Percentiles rank a stretch among this genome's conserved stretches.
Conservation (phyloP, 768 basidiomycete genomes). For the Tubosaeta sp. region DNA sequence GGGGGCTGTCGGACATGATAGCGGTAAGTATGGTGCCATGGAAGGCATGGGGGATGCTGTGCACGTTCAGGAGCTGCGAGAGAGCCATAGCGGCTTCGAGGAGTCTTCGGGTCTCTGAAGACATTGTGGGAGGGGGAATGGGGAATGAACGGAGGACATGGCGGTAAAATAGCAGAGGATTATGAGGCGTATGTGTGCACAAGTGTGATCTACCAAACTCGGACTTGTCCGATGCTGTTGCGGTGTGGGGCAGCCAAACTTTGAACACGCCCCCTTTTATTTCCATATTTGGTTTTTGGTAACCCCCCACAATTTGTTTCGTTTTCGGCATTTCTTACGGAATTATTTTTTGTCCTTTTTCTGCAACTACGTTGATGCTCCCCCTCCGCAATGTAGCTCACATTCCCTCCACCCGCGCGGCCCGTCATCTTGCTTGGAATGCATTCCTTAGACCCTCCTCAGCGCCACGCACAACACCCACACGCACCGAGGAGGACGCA, state of each 20-base stretch:
- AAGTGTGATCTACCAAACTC: conserved; percentile 26
- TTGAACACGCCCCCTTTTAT: conserved; percentile 1
- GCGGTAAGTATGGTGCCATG: conserved; percentile 73
- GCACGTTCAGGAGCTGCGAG: conserved; percentile 54
- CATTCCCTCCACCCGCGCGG: background rate
- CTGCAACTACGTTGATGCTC: conserved; percentile 28
- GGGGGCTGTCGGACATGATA: conserved; percentile 58
- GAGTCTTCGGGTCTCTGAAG: conserved; percentile 65
- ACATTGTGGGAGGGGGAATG: conserved; percentile 35
- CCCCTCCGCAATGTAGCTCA: conserved; percentile 35
- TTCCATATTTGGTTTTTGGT: conserved; percentile 15
- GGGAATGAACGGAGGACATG: conserved; percentile 40
- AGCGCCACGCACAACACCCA: conserved; percentile 2
- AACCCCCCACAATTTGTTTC: conserved; percentile 16
- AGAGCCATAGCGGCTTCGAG: conserved; percentile 75
- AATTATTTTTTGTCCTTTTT: conserved; percentile 26
- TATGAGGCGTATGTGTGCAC: conserved; percentile 38
- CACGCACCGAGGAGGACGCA: conserved; percentile 61
- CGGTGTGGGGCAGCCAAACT: conserved; percentile 20
- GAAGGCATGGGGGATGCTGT: conserved; percentile 73
- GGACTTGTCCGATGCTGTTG: conserved; percentile 25
- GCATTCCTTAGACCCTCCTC: conserved; percentile 13
- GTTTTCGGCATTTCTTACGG: conserved; percentile 11
- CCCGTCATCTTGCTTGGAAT: conserved; percentile 27
- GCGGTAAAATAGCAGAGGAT: conserved; percentile 42